Percentiles rank a stretch among this genome's conserved stretches.
phyloP scores from a whole-genome alignment of 2,329 filamentous ascomycete genomes.

The Xylaria digitata region DNA sequence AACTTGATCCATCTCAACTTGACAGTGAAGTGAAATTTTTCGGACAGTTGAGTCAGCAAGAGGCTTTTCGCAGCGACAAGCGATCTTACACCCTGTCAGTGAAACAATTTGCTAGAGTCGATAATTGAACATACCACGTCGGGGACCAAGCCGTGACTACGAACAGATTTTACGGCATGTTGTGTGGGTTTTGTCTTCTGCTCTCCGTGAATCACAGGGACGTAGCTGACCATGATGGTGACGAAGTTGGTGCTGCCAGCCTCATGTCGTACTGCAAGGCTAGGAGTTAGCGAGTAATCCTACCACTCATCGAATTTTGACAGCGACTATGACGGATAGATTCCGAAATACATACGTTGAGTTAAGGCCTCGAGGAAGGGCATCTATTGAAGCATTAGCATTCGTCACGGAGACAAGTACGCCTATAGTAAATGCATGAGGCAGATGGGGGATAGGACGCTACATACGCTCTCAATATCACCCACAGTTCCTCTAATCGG shows the following conservation, averaged over 20 bases:
- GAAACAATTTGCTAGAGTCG: constrained; percentile 22
- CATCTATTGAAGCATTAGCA: constrained; percentile 80
- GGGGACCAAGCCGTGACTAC: constrained; percentile 80
- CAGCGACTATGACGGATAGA: too few relatives aligned
- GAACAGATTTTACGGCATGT: constrained; percentile 84
- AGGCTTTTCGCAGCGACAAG: constrained; percentile 85
- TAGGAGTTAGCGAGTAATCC: neutral
- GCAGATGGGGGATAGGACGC: neutral
- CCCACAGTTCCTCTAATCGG: constrained; percentile 41
- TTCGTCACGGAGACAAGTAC: constrained; percentile 56
- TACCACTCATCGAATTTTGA: neutral
- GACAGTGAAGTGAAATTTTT: constrained; percentile 91
- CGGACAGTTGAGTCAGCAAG: constrained; percentile 79
- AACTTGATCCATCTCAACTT: constrained; percentile 86
- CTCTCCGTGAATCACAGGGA: constrained; percentile 77
- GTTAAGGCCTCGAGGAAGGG: constrained; percentile 90
- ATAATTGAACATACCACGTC: constrained; percentile 66
- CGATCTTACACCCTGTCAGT: constrained; percentile 69
- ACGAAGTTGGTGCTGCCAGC: constrained; percentile 84
- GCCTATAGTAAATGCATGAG: neutral
- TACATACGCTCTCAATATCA: constrained; percentile 43
- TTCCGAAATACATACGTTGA: constrained; percentile 59
- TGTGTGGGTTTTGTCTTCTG: constrained; percentile 99
- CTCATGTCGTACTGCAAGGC: constrained; percentile 68
- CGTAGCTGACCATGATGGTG: constrained; percentile 88